These are phyloP conservation scores for Epichloe glyceriae DNA, from an alignment of 2,329 filamentous ascomycete genomes.

Conservation along the genomic window DNA sequence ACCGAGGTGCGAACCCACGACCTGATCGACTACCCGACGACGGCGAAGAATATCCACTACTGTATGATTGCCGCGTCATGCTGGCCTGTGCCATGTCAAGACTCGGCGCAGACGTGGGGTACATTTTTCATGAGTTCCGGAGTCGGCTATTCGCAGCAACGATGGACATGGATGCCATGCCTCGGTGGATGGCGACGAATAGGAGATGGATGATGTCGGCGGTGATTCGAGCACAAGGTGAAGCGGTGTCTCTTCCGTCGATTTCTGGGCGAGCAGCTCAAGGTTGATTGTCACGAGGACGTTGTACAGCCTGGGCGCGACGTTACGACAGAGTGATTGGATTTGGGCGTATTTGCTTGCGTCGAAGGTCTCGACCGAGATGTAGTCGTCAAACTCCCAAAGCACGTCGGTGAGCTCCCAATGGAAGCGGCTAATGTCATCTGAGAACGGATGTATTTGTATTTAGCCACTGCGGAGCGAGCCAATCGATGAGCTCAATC, in stretches of 20 bases:
- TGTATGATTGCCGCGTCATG: conserved; percentile 7
- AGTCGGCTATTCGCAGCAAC: not conserved
- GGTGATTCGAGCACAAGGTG: conserved; percentile 7
- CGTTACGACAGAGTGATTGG: conserved; percentile 33
- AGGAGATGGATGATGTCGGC: conserved; percentile 1
- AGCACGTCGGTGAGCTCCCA: conserved; percentile 35
- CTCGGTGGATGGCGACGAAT: not conserved
- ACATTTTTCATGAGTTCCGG: not conserved
- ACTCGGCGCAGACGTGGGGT: not conserved
- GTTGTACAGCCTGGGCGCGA: conserved; percentile 35
- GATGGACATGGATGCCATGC: not conserved
- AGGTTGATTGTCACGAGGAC: conserved; percentile 42
- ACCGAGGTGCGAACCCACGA: conserved; percentile 3
- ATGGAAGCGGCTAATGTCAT: conserved; percentile 35
- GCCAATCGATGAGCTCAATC: too few relatives aligned
- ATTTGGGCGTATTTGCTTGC: conserved; percentile 34
- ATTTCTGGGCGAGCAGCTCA: conserved; percentile 19
- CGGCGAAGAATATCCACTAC: conserved; percentile 8
- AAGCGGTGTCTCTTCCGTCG: conserved; percentile 9
- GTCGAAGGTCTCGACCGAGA: conserved; percentile 36
- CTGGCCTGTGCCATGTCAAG: conserved; percentile 2
- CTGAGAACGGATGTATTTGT: conserved; percentile 16
- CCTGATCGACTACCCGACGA: conserved; percentile 7
- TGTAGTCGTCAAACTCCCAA: conserved; percentile 45
- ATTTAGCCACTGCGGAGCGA: not conserved